Percentiles rank a stretch among this genome's conserved stretches.
phyloP scores from a whole-genome alignment of 176 grass and related monocot genomes.

The Zea mays region Zm-B73-REFERENCE-NAM-5.0 NC_050102.1:149780001-149780500 shows the following conservation, averaged over 20 bases:
- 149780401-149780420: neutral
- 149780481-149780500: slow-evolving; percentile 5
- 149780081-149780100: neutral
- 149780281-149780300: slow-evolving; percentile 38
- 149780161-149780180: neutral
- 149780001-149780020: neutral
- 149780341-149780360: neutral
- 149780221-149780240: slow-evolving; percentile 21
- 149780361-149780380: neutral
- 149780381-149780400: neutral
- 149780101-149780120: neutral
- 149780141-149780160: neutral
- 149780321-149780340: slow-evolving; percentile 3
- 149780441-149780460: neutral
- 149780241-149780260: slow-evolving; percentile 47
- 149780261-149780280: slow-evolving; percentile 69
- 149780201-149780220: slow-evolving; percentile 27
- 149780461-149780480: neutral
- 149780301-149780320: slow-evolving; percentile 34
- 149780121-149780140: no score
- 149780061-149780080: neutral
- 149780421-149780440: neutral
- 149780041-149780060: neutral
- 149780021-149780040: slow-evolving; percentile 2
- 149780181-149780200: neutral